Percentiles rank a stretch among this genome's conserved stretches.
Conservation (phyloP, 2,329 filamentous ascomycete species). For the Xylariaceae sp. region DNA sequence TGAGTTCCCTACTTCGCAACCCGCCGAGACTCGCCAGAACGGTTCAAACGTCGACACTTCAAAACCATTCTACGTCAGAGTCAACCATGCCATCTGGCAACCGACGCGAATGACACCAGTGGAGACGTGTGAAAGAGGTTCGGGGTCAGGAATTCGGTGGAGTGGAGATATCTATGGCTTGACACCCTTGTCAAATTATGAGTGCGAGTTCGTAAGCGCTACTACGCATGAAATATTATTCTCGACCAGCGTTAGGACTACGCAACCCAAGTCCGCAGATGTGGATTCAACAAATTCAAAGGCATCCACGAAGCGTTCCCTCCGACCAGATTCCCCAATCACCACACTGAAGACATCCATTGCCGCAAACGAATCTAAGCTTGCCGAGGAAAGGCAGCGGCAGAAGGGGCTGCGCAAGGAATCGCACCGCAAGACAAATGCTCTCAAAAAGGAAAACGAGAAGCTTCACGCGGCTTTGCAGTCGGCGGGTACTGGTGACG, state of each 20-base stretch:
- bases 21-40: conserved; percentile 36
- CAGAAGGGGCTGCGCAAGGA: conserved; percentile 73
- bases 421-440: conserved; percentile 66
- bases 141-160: conserved; percentile 54
- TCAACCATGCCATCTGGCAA: conserved; percentile 79
- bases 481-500: conserved; percentile 70
- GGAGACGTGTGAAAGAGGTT: conserved; percentile 36
- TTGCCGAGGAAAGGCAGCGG: conserved; percentile 65
- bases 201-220: conserved; percentile 73
- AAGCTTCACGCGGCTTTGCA: conserved; percentile 63
- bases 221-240: conserved; percentile 65
- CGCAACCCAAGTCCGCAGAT: conserved; percentile 47
- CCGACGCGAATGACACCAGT: conserved; percentile 67
- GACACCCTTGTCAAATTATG: conserved; percentile 72
- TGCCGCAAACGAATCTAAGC: conserved; percentile 65
- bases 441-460: conserved; percentile 72
- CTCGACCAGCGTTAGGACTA: conserved; percentile 68
- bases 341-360: conserved; percentile 77
- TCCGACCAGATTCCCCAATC: conserved; percentile 72
- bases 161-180: conserved; percentile 68
- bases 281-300: conserved; percentile 33
- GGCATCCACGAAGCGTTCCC: conserved; percentile 53
- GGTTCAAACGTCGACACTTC: conserved; percentile 59
- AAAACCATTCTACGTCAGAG: conserved; percentile 75
- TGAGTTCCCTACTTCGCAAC: conserved; percentile 52